phyloP scores from a whole-genome alignment of 1,139 yeast genomes.

The Yueomyces sp. region DNA sequence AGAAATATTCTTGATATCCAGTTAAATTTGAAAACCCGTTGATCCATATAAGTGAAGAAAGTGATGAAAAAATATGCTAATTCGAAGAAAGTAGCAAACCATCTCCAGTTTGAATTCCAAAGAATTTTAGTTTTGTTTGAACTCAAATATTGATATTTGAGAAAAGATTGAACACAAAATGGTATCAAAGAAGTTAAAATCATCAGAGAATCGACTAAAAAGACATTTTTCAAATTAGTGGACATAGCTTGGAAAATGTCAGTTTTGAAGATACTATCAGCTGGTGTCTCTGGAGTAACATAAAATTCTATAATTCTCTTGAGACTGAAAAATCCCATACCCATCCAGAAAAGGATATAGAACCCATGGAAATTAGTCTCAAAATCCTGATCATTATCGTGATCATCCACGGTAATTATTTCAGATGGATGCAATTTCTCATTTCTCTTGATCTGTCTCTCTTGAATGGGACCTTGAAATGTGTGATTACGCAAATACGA shows the following conservation, averaged over 20 bases:
- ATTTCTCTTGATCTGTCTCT: constrained; percentile 8
- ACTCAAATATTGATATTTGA: constrained; percentile 24
- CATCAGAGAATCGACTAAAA: constrained; percentile 54
- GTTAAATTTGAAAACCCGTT: constrained; percentile 40
- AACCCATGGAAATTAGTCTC: constrained; percentile 41
- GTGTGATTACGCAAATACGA: constrained; percentile 23
- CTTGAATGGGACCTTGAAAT: constrained; percentile 22
- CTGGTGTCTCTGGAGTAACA: constrained; percentile 22
- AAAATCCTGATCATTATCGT: constrained; percentile 5
- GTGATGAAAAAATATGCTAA: constrained; percentile 39
- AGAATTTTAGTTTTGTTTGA: neutral
- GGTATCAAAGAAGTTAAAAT: constrained; percentile 47
- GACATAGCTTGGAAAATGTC: constrained; percentile 31
- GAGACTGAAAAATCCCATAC: constrained; percentile 32
- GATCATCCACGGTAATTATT: constrained; percentile 2
- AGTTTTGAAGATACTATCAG: constrained; percentile 26
- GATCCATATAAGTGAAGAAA: constrained; percentile 35
- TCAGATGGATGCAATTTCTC: constrained; percentile 7
- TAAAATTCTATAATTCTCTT: constrained; percentile 9
- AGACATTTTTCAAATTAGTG: constrained; percentile 47
- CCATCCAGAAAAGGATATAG: constrained; percentile 58
- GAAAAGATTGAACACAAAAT: constrained; percentile 39
- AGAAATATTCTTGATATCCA: constrained; percentile 85
- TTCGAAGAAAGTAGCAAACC: constrained; percentile 47
- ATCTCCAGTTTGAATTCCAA: constrained; percentile 39